Percentiles rank a stretch among this genome's conserved stretches.
phyloP scores from a whole-genome alignment of 179 eudicot species.

The Amaranthus tricolor region DNA sequence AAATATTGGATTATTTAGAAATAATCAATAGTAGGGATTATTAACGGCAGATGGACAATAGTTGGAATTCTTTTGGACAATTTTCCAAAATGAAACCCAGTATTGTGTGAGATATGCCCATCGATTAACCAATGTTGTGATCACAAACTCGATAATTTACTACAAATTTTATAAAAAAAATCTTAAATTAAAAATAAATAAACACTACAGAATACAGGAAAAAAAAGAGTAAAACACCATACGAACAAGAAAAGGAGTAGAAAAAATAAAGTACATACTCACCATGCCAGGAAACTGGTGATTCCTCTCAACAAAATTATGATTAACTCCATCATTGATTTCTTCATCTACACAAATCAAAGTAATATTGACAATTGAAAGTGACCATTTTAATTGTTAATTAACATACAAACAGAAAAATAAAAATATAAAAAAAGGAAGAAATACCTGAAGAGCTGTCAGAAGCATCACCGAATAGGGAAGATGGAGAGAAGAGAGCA shows the following conservation, averaged over 20 bases:
- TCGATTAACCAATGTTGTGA: not conserved
- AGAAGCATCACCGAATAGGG: conserved; percentile 55
- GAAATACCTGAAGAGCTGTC: conserved; percentile 46
- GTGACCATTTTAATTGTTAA: not conserved
- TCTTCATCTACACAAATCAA: conserved; percentile 47
- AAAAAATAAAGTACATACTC: conserved; percentile 5
- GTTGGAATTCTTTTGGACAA: not conserved
- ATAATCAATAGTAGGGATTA: too few species aligned
- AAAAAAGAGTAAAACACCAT: not conserved
- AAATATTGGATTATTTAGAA: too few species aligned
- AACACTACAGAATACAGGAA: not conserved
- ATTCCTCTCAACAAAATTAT: conserved; percentile 61
- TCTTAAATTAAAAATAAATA: not conserved
- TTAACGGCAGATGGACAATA: too few species aligned
- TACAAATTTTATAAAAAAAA: not conserved
- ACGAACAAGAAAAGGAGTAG: not conserved
- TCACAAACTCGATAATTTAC: not conserved
- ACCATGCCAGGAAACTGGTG: conserved; percentile 88
- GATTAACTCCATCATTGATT: conserved; percentile 26
- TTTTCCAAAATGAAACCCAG: not conserved
- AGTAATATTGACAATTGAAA: not conserved
- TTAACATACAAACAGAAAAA: not conserved
- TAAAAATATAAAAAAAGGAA: not conserved
- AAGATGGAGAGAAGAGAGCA: conserved; percentile 77
- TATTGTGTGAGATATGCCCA: not conserved